Conservation (phyloP, 2,329 filamentous ascomycete species). For the Fusarium tanahbumbuense region DNA sequence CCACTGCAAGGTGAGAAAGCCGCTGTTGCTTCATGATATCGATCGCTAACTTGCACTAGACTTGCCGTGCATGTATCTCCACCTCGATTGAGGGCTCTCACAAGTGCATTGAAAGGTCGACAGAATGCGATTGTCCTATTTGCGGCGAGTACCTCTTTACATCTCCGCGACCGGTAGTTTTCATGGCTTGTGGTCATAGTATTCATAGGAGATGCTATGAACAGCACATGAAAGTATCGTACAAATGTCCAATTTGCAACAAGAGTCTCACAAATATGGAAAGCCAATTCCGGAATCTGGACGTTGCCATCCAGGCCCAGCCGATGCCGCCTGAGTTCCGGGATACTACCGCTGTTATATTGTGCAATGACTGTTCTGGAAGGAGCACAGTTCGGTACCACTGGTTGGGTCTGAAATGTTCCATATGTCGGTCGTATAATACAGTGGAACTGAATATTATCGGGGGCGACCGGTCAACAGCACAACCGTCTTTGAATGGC, state of each 20-base stretch:
- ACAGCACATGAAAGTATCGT: conserved; percentile 87
- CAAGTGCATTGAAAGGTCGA: conserved; percentile 93
- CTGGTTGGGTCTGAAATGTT: conserved; percentile 94
- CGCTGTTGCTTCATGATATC: background rate
- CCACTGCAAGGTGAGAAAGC: conserved; percentile 85
- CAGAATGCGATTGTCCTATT: conserved; percentile 95
- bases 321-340: conserved; percentile 90
- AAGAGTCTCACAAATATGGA: conserved; percentile 99
- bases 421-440: conserved; percentile 76
- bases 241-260: conserved; percentile 96
- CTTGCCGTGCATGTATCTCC: conserved; percentile 92
- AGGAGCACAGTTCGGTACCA: conserved; percentile 90
- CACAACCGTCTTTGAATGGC: conserved; percentile 45
- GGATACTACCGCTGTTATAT: conserved; percentile 82
- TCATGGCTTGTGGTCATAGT: conserved; percentile 95
- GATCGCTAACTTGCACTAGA: conserved; percentile 59
- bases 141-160: conserved; percentile 98
- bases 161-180: conserved; percentile 86
- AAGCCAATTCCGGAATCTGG: conserved; percentile 89
- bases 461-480: conserved; percentile 53
- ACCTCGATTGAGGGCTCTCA: conserved; percentile 87
- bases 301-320: conserved; percentile 86
- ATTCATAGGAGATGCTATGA: conserved; percentile 93
- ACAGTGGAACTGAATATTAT: conserved; percentile 73
- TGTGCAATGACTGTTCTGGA: conserved; percentile 94